Conservation (phyloP, 352 stramenopile genomes). For the Pythium monospermum region DNA sequence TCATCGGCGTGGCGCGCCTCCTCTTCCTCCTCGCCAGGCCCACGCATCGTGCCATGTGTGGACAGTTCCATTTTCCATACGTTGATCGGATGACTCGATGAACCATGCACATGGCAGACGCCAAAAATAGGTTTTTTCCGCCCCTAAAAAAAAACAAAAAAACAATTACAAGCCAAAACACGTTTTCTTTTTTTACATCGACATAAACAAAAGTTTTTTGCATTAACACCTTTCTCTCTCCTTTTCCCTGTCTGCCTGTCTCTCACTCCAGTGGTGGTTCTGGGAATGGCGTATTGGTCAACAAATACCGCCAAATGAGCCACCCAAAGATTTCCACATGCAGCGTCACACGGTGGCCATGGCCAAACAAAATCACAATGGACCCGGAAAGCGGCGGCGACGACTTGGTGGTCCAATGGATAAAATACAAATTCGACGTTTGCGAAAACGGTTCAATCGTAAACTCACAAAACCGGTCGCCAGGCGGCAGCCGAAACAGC, state of each 20-base stretch:
- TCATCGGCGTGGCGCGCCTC: no score
- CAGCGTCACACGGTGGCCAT: constrained; percentile 74
- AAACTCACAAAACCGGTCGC: constrained; percentile 73
- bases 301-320: constrained; percentile 83
- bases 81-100: no score
- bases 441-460: constrained; percentile 70
- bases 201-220: no score
- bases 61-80: no score
- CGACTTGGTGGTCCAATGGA: constrained; percentile 83
- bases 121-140: constrained; percentile 3
- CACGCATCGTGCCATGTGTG: no score
- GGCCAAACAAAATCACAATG: constrained; percentile 85
- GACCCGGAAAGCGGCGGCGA: constrained; percentile 58
- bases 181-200: neutral
- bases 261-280: constrained; percentile 49
- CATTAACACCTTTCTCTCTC: no score
- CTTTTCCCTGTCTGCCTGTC: no score
- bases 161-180: neutral
- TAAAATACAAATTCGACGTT: constrained; percentile 75
- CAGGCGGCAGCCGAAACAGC: constrained; percentile 70
- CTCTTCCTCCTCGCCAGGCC: no score
- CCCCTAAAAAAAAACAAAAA: no score
- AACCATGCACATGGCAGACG: neutral
- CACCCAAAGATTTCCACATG: constrained; percentile 83
- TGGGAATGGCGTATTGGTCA: constrained; percentile 78